Percentiles rank a stretch among this genome's conserved stretches.
These are phyloP conservation scores for Nepenthes gracilis DNA, from an alignment of 148 eudicot genomes.

Conservation along the genomic window DNA sequence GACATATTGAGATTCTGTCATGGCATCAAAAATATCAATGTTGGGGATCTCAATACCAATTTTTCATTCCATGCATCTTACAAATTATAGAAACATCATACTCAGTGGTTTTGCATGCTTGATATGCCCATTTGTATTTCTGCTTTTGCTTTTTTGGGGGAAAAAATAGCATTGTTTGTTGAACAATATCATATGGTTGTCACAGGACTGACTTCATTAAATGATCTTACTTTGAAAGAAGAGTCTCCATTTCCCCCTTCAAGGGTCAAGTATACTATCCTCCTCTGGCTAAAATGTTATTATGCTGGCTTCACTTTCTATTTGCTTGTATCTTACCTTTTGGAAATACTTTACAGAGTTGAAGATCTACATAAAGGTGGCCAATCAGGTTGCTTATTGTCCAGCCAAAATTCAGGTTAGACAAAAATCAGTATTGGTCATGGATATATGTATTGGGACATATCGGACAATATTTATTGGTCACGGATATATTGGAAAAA, in stretches of 20 bases:
- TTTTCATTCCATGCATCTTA: too few species aligned
- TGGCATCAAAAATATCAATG: too few species aligned
- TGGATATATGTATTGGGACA: too few species aligned
- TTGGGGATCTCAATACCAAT: too few species aligned
- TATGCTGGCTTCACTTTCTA: too few species aligned
- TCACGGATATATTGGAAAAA: too few species aligned
- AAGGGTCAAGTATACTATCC: constrained; percentile 32
- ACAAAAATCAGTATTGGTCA: not conserved
- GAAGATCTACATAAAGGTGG: constrained; percentile 41
- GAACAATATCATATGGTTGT: constrained; percentile 3
- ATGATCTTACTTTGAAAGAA: constrained; percentile 36
- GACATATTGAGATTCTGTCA: too few species aligned
- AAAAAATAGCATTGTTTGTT: not conserved
- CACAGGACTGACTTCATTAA: constrained; percentile 27
- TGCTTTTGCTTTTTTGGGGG: not conserved
- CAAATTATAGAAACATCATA: too few species aligned
- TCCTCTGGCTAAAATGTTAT: constrained; percentile 1
- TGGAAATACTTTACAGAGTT: constrained; percentile 20
- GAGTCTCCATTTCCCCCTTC: constrained; percentile 53
- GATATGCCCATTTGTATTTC: not conserved
- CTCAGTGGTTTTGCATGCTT: not conserved
- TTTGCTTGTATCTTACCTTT: constrained; percentile 7
- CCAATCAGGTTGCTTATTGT: constrained; percentile 36
- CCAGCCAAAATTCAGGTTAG: constrained; percentile 31
- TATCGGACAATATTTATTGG: too few species aligned